phyloP scores from a whole-genome alignment of 2,329 filamentous ascomycete genomes.

The Aspergillus floridensis region DNA sequence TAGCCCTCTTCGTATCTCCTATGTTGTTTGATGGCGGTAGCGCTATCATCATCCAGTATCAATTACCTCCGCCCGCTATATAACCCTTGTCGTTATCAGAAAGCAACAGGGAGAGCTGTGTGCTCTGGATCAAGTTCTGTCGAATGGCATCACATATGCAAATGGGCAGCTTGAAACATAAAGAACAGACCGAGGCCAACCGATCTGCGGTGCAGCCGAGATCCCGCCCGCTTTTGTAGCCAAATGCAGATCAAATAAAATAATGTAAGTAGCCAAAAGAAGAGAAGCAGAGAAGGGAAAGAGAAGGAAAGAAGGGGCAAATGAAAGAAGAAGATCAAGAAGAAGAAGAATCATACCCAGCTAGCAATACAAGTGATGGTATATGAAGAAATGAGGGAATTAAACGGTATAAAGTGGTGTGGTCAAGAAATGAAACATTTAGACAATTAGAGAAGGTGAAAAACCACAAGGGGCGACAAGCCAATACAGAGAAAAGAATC shows the following conservation, averaged over 20 bases:
- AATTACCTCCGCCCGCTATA: constrained; percentile 17
- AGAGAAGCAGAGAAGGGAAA: constrained; percentile 20
- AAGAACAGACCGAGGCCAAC: constrained; percentile 24
- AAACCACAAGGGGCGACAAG: constrained; percentile 16
- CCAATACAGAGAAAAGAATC: constrained; percentile 27
- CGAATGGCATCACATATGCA: constrained; percentile 29
- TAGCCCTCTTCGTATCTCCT: constrained; percentile 13
- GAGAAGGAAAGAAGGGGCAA: constrained; percentile 17
- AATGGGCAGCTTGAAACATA: constrained; percentile 20
- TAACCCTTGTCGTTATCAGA: constrained; percentile 14
- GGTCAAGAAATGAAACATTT: constrained; percentile 26
- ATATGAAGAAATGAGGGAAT: constrained; percentile 28
- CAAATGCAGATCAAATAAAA: constrained; percentile 21
- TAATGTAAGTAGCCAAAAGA: constrained; percentile 20
- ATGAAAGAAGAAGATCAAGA: constrained; percentile 23
- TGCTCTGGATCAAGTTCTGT: constrained; percentile 20
- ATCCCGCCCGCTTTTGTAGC: constrained; percentile 20
- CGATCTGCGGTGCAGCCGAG: constrained; percentile 24
- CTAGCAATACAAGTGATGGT: constrained; percentile 42
- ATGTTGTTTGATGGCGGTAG: constrained; percentile 12
- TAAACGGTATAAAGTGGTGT: constrained; percentile 30
- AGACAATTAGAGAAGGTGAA: constrained; percentile 22
- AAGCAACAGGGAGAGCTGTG: constrained; percentile 17
- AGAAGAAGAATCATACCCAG: constrained; percentile 34
- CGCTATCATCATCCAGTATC: constrained; percentile 12